Evolutionary conservation across 164 flowering plant genomes (phyloP).

Genomic region (Umbilicus rupestris): DNA sequence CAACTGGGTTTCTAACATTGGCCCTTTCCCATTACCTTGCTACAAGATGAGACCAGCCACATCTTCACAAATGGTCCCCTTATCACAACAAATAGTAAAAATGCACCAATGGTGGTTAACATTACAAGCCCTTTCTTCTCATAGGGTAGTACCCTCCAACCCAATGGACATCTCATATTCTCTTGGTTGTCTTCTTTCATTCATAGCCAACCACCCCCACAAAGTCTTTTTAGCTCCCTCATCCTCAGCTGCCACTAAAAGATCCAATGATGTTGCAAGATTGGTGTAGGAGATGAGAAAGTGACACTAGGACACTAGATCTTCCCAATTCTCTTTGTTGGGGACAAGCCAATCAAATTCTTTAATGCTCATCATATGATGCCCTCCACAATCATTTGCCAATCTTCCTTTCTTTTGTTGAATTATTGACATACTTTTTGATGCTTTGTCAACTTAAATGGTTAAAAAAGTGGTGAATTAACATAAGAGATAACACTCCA

Average conservation of each 20-base stretch:
- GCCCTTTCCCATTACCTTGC: not conserved
- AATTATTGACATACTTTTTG: not conserved
- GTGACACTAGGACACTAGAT: not conserved
- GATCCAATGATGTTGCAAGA: constrained; percentile 3
- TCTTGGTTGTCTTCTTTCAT: not conserved
- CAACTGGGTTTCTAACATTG: not conserved
- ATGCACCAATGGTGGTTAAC: constrained; percentile 2
- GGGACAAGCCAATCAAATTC: not conserved
- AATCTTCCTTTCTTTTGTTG: not conserved
- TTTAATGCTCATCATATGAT: not conserved
- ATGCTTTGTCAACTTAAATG: not conserved
- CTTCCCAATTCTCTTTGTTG: not conserved
- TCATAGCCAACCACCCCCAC: constrained; percentile 13
- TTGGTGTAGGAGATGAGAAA: not conserved
- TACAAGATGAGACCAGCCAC: not conserved
- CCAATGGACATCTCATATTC: constrained; percentile 7
- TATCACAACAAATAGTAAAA: not conserved
- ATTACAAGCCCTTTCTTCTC: constrained; percentile 12
- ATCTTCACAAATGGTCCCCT: not conserved
- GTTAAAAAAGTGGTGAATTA: too few relatives aligned
- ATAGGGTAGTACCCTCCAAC: constrained; percentile 26
- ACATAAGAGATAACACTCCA: too few relatives aligned
- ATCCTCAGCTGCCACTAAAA: not conserved
- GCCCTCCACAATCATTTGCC: not conserved
- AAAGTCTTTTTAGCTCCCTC: constrained; percentile 3